Evolutionary conservation across 345 rosid species (phyloP), one percentile per base, ranked within the genome.

Genomic region (Bruguiera sexangula): DNA sequence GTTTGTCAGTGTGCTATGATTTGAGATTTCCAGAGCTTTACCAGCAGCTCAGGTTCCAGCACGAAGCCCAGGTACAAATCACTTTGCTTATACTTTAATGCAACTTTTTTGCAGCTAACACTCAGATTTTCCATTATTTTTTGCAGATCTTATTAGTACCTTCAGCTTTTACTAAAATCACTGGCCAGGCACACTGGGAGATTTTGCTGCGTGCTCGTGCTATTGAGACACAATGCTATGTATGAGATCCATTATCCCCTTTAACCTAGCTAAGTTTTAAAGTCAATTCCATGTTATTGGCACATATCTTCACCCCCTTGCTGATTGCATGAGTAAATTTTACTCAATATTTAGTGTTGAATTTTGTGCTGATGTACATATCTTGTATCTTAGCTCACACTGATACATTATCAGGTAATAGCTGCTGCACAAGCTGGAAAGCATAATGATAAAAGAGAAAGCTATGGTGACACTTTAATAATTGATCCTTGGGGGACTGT

Each of bases 121-220:
- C 19, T 27, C 57, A 48, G 59, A 55, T 60, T 54, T 70, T 8
- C 15, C 53, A 6, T 65, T 30, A 30, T 34, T 39, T 26, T 71
- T 46, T 65, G 50, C 80, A 91, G 97, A 85, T 94, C 82, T 69
- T 94, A 69, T 77, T 94, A 60, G 97, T 91, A 46, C 97, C 97
- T 36, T 76, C 97, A 52, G 97, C 98, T 73, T 94, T 94, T 78
- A 91, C 98, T 27, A 82, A 75, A 73, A 90, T 84, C 63, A 91
- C 98, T 7, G 98, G 96, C 59, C 77, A 85, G 75, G 97, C 97
- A 61, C 98, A 94, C 76, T 94, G 98, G 98, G 97, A 94, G 79
- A 75, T 89, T 82, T 88, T 91, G 59, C 98, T 94, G 56, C 88
- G 97, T 73, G 87, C 97, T 67, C 85, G 93, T 48, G 98, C 98